Base-by-base conservation (phyloP, 2,329 filamentous ascomycete genomes). In the Trichoderma afroharzianum region DNA sequence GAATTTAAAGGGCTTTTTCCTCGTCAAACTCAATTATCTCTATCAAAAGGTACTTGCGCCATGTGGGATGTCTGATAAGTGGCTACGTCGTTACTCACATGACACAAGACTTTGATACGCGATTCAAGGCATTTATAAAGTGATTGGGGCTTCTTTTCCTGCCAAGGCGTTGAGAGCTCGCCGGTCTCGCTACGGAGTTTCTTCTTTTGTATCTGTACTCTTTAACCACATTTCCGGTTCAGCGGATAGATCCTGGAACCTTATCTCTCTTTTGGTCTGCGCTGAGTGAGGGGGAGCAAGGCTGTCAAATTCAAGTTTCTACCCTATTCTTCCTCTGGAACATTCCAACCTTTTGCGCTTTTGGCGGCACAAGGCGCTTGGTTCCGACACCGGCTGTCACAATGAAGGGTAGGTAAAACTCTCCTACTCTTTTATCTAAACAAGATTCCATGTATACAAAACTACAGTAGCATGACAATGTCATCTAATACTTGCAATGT, bases 1-100 rank as follows among this genome's bases (percentile, higher is more conserved):
- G 1, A 1, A 4, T 50, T 47, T 0, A 14, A 5, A 5, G 1
- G 15, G 0, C 1, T 2, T 12, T 12, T 4, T 9, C 21, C 0
- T 1, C 5, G 4, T 28, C 0, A 12, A 36, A 11, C 5, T 28
- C 5, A 7, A 11, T 39, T 4, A 4, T 32, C 53, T 28, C 71
- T 72, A 72, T 72, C 71, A 50, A 14, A 7, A 2, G 47, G 36
- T 70, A 72, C 71, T 47, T 72, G 11, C 6, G 26, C 24, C 28
- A 21, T 26, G 59, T 32, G 50, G 66, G 68, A 71, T 66, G 39
- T 58, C 68, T 74, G 70, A 68, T 72, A 72, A 47, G 66, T 63
- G 68, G 53, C 53, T 74, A 74, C 71, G 63, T 30, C 58, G 30
- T 24, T 58, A 63, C 73, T 72, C 73, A 74, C 73, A 74, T 74